Evolutionary conservation across 2,329 filamentous ascomycete species (phyloP).

Genomic region (Pestalotiopsis fici): DNA sequence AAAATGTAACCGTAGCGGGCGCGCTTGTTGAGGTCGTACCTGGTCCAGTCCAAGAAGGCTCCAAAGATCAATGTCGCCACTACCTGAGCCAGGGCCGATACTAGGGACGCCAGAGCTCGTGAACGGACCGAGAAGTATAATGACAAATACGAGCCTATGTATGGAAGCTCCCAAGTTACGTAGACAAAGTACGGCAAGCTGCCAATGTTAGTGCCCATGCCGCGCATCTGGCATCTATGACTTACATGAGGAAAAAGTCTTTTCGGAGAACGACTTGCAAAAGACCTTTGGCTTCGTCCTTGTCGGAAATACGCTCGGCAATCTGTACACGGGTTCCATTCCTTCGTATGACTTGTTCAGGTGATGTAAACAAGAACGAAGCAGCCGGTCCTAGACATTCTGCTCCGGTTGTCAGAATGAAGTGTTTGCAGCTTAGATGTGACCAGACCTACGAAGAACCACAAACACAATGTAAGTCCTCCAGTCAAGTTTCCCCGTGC

Average conservation of each 20-base stretch:
- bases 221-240: not conserved
- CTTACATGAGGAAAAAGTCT: conserved; percentile 3
- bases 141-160: conserved; percentile 19
- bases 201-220: not conserved
- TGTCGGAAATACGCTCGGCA: conserved; percentile 9
- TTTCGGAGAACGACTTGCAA: not conserved
- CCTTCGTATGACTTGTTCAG: conserved; percentile 4
- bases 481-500: conserved; percentile 25
- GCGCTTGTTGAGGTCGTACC: conserved; percentile 18
- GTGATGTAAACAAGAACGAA: not conserved
- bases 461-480: conserved; percentile 27
- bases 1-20: conserved; percentile 21
- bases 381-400: not conserved
- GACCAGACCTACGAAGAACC: conserved; percentile 20
- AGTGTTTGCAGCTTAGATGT: not conserved
- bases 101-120: conserved; percentile 19
- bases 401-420: not conserved
- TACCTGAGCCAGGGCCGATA: conserved; percentile 26
- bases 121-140: conserved; percentile 21
- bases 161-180: conserved; percentile 17
- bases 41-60: conserved; percentile 25
- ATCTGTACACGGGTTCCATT: conserved; percentile 13
- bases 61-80: conserved; percentile 23
- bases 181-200: conserved; percentile 23
- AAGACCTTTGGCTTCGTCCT: conserved; percentile 13